Base-by-base conservation (phyloP, 192 early-diverging fungal genomes). In the Coemansia sp. region DNA sequence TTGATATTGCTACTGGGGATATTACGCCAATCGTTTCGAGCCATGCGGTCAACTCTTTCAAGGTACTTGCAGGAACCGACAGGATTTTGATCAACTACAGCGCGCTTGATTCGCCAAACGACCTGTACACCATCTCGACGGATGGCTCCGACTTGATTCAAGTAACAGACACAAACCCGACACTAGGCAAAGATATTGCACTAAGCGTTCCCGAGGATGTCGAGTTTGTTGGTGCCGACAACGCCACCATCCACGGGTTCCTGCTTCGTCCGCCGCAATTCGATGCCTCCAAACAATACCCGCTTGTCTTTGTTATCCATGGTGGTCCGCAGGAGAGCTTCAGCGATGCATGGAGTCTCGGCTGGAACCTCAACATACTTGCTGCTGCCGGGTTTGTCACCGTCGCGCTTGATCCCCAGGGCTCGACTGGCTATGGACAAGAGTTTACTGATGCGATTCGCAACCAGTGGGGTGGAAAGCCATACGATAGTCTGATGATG, bases 351-450 rank as follows among this genome's bases (percentile, higher is more conserved):
- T 81, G 78, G 78, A 85, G 86, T 13, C 88, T 86, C 70, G 83
- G 79, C 60, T 93, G 92, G 93, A 93, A 93, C 68, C 86, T 87
- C 15, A 86, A 89, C 64, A 67, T 91, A 14, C 91, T 87, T 79
- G 83, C 91, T 15, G 85, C 83, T 22, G 86, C 87, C 5, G 92
- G 92, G 2, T 91, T 83, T 65, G 85, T 86, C 50, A 87, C 89
- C 11, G 88, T 91, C 32, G 85, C 87, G 14, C 78, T 92, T 69
- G 92, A 94, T 69, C 82, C 83, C 41, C 85, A 87, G 53, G 93
- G 93, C 15, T 93, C 92, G 0, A 91, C 89, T 2, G 92, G 93
- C 43, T 94, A 92, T 54, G 93, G 93, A 14, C 87, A 89, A 69
- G 70, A 76, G 13, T 90, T 93, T 38, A 88, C 86, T n/a, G 86